Percentiles rank a stretch among this genome's conserved stretches.
These are phyloP conservation scores for Chimonanthus salicifolius DNA, from an alignment of 164 flowering plant genomes.

Conservation along the genomic window DNA sequence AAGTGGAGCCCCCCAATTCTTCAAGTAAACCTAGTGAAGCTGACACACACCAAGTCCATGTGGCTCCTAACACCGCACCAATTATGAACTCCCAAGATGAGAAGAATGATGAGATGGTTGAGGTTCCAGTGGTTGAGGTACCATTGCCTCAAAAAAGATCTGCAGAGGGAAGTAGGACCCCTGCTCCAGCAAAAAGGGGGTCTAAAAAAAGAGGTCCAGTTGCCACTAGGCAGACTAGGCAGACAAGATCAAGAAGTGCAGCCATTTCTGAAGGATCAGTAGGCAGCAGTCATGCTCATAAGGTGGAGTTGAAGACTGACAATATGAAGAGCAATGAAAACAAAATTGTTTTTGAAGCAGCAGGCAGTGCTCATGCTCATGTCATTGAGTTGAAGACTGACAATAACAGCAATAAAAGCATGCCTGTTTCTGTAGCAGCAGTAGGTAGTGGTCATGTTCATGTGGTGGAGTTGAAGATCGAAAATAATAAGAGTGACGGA, in stretches of 20 bases:
- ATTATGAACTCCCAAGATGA: conserved; percentile 12
- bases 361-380: background rate
- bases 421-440: background rate
- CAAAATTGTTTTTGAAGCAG: too few relatives aligned
- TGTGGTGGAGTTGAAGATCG: too few relatives aligned
- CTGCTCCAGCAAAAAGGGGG: conserved; percentile 14
- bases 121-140: background rate
- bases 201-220: conserved; percentile 16
- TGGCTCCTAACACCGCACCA: conserved; percentile 3
- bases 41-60: conserved; percentile 7
- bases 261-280: background rate
- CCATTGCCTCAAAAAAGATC: conserved; percentile 15
- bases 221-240: background rate
- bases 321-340: too few relatives aligned
- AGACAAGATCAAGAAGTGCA: background rate
- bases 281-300: background rate
- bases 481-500: too few relatives aligned
- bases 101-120: conserved; percentile 6
- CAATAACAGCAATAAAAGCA: too few relatives aligned
- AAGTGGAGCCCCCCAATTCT: background rate
- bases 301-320: too few relatives aligned
- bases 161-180: conserved; percentile 15
- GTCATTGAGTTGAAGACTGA: background rate
- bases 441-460: background rate
- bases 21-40: conserved; percentile 10